Percentiles rank a stretch among this genome's conserved stretches.
Evolutionary conservation across 2,329 filamentous ascomycete genomes (phyloP).

Genomic region (Ceratocystis eucalypticola): DNA sequence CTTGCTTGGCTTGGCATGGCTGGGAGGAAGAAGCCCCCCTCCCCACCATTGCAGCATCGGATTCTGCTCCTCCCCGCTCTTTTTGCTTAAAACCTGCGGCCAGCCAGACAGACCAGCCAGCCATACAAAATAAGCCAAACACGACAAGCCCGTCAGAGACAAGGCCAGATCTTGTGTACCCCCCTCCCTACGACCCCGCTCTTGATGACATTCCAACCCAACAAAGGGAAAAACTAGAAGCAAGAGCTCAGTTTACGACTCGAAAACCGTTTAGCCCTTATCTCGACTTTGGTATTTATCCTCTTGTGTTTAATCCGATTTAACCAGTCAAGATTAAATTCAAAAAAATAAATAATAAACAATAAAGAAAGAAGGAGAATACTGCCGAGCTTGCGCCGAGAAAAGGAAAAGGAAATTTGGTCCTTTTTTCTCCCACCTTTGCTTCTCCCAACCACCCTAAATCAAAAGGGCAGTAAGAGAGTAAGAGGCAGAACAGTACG

Average conservation of each 20-base stretch:
- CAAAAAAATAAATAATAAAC: neutral
- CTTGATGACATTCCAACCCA: constrained; percentile 10
- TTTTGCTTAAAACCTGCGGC: too few species aligned
- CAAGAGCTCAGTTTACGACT: neutral
- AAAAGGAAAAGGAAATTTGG: neutral
- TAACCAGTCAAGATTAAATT: neutral
- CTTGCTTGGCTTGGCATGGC: too few species aligned
- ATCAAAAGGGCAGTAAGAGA: neutral
- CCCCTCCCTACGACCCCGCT: constrained; percentile 1
- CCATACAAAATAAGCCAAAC: too few species aligned
- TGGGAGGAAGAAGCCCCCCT: too few species aligned
- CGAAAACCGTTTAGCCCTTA: neutral
- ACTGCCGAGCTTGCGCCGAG: constrained; percentile 12
- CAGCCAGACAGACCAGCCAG: too few species aligned
- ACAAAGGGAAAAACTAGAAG: neutral
- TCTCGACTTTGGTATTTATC: neutral
- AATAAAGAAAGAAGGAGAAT: neutral
- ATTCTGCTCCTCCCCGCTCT: too few species aligned
- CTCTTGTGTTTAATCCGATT: too few species aligned
- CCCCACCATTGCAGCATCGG: too few species aligned
- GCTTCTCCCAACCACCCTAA: neutral
- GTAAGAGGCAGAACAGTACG: neutral
- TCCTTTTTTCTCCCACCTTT: neutral
- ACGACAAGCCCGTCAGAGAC: neutral
- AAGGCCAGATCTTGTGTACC: neutral